Evolutionary conservation across 2,329 filamentous ascomycete species (phyloP), one percentile per base, ranked within the genome.

Genomic region (Calonectria fujianensis): DNA sequence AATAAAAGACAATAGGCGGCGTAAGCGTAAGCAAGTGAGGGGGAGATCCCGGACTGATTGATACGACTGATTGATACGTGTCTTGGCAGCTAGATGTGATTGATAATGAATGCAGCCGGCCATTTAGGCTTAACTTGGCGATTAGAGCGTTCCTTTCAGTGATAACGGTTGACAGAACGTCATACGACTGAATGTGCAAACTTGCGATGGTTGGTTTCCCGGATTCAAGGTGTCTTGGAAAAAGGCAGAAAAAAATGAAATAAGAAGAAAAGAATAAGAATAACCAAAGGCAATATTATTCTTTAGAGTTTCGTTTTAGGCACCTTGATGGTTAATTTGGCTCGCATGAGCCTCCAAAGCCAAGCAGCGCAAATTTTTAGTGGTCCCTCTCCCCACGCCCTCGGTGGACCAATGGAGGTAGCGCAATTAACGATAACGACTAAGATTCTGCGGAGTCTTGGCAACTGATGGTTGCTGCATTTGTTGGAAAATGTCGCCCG

Each of bases 311-410:
- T 41, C 6, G n/a, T 20, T 41, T 7, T 29, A 41, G 37, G 57
- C 14, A 63, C 57, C 57, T 18, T 41, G 57, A 63, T 63, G 27
- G 57, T 63, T 63, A 29, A 63, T 41, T 41, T 41, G 13, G 24
- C 57, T 7, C 57, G 29, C 18, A 20, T 35, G 52, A 32, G 31
- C 52, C 16, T 5, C n/a, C 7, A 10, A 20, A 39, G 9, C 54
- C 57, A 31, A 24, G 35, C 16, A 39, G 35, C 57, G 57, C 57
- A 41, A 63, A 63, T 20, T 63, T 63, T 63, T 41, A 41, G 57
- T 13, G n/a, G 57, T 3, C 24, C 24, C n/a, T 39, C 57, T 18
- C 57, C 35, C 57, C 57, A 63, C 57, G 57, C 20, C 6, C n/a
- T 20, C 24, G 57, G 57, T 41, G 37, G 57, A 20, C 57, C 57